Percentiles rank a stretch among this genome's conserved stretches.
phyloP scores from a whole-genome alignment of 441 rosid genomes.

The Theobroma grandiflorum region DNA sequence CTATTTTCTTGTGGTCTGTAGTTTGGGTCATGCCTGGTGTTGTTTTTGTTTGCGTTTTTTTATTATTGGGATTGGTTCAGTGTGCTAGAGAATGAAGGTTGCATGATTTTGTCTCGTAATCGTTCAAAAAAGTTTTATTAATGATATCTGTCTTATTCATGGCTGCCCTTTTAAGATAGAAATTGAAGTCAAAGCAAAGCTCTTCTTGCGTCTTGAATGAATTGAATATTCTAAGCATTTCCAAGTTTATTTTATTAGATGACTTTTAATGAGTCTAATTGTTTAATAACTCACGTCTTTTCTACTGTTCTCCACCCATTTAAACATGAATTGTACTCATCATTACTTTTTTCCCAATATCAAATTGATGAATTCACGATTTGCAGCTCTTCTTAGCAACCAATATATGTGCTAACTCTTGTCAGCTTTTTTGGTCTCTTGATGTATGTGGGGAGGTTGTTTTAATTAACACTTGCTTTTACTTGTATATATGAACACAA shows the following conservation, averaged over 20 bases:
- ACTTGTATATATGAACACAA: not conserved
- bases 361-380: constrained; percentile 9
- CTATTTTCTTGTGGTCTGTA: no score
- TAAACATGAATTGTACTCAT: no score
- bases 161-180: not conserved
- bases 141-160: constrained; percentile 1
- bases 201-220: not conserved
- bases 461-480: not conserved
- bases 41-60: no score
- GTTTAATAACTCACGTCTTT: no score
- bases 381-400: not conserved
- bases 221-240: no score
- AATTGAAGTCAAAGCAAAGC: not conserved
- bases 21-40: no score
- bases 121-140: not conserved
- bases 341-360: not conserved
- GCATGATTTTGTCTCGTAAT: not conserved
- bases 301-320: no score
- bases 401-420: not conserved
- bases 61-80: not conserved
- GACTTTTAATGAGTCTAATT: no score
- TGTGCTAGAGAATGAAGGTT: not conserved
- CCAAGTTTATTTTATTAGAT: no score
- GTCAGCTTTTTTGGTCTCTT: not conserved
- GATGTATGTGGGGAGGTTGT: not conserved